Conservation (phyloP, 2,329 filamentous ascomycete species). For the Hypomyces rosellus region DNA sequence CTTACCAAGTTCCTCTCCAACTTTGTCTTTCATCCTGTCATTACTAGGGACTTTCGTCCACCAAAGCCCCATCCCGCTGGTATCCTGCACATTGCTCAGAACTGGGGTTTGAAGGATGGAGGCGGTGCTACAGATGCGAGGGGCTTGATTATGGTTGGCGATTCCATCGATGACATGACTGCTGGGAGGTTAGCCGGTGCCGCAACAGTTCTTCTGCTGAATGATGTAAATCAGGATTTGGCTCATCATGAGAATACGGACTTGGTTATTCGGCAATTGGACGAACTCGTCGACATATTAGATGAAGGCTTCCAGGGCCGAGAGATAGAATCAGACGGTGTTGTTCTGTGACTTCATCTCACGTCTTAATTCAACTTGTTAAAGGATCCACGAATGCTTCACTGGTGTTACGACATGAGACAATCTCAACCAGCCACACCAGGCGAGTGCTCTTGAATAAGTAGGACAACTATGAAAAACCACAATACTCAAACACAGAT, state of each 20-base stretch:
- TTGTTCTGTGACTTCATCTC: neutral
- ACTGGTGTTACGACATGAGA: neutral
- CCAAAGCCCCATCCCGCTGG: slow-evolving; percentile 87
- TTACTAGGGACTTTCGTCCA: slow-evolving; percentile 75
- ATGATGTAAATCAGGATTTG: slow-evolving; percentile 70
- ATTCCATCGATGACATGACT: slow-evolving; percentile 88
- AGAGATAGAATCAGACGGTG: slow-evolving; percentile 15
- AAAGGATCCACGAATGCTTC: neutral
- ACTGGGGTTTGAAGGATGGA: slow-evolving; percentile 56
- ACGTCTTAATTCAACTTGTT: too few species aligned
- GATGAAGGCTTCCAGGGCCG: slow-evolving; percentile 66
- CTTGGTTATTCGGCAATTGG: slow-evolving; percentile 61
- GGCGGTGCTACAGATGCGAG: slow-evolving; percentile 35
- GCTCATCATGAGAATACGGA: slow-evolving; percentile 70
- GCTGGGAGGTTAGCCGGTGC: slow-evolving; percentile 78
- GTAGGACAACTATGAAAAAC: slow-evolving; percentile 1
- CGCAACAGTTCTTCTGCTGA: slow-evolving; percentile 81
- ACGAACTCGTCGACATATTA: slow-evolving; percentile 69
- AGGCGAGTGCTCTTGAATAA: neutral
- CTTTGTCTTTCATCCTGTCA: slow-evolving; percentile 66
- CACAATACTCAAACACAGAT: slow-evolving; percentile 12
- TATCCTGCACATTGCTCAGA: slow-evolving; percentile 74
- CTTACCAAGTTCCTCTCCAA: slow-evolving; percentile 66
- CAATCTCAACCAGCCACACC: too few species aligned
- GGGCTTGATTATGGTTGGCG: slow-evolving; percentile 60